Conservation (phyloP, 176 grass and related monocot genomes). For the Eremochloa ophiuroides region DNA sequence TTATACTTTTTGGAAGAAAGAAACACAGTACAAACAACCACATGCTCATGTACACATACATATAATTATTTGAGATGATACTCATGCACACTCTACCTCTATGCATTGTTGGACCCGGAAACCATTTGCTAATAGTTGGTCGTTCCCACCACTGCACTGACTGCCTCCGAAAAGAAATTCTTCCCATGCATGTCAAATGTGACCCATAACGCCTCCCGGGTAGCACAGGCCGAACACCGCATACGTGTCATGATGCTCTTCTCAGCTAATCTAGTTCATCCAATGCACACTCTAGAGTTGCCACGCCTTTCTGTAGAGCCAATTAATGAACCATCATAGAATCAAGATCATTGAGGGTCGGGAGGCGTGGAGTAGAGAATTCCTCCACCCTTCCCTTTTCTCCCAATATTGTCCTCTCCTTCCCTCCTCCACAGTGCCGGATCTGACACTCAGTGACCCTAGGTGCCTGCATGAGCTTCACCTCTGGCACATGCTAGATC, state of each 20-base stretch:
- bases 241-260: neutral
- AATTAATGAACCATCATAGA: neutral
- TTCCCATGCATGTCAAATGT: neutral
- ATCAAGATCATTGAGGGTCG: neutral
- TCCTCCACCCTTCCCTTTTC: neutral
- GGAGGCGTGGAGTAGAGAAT: neutral
- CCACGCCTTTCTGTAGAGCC: neutral
- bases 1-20: neutral
- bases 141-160: neutral
- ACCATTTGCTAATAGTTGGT: neutral
- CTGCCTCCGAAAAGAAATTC: neutral
- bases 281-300: neutral
- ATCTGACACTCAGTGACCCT: neutral
- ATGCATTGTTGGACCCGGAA: neutral
- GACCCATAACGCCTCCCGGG: neutral
- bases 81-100: neutral
- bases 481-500: neutral
- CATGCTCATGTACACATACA: neutral
- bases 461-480: rapidly evolving
- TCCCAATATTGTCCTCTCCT: neutral
- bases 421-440: neutral
- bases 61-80: no score
- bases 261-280: neutral
- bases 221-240: neutral
- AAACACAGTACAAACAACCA: neutral